These are phyloP conservation scores for Zygnema cylindricum DNA, from an alignment of 139 green algal genomes.

Conservation along the genomic window DNA sequence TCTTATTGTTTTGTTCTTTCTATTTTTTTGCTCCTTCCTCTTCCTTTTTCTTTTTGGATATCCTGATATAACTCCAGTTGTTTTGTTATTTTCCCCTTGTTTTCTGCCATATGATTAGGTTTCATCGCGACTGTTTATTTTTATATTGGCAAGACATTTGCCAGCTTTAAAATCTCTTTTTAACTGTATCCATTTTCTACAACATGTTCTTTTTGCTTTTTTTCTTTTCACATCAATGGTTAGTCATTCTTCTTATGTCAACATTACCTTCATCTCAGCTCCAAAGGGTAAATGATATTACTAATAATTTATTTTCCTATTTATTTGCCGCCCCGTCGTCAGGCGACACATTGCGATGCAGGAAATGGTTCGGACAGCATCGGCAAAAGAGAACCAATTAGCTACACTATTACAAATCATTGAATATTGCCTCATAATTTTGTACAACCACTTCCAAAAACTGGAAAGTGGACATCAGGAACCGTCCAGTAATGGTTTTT, in stretches of 20 bases:
- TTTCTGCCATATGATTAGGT: too few relatives aligned
- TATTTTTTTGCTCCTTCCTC: constrained; percentile 10
- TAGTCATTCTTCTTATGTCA: too few relatives aligned
- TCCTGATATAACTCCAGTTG: background rate
- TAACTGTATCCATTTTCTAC: too few relatives aligned
- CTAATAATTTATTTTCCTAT: too few relatives aligned
- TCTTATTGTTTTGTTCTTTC: constrained; percentile 10
- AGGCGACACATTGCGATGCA: constrained; percentile 35
- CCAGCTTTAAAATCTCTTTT: background rate
- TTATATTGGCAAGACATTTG: background rate
- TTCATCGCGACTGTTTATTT: too few relatives aligned
- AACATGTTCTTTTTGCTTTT: too few relatives aligned
- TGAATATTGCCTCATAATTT: constrained; percentile 40
- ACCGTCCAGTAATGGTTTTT: background rate
- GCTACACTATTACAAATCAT: constrained; percentile 33
- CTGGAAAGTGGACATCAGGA: constrained; percentile 52
- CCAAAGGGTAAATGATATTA: too few relatives aligned
- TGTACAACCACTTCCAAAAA: constrained; percentile 45
- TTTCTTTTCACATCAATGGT: too few relatives aligned
- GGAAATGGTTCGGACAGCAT: constrained; percentile 11
- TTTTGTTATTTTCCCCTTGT: too few relatives aligned
- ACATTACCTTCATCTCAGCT: too few relatives aligned
- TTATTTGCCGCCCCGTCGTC: too few relatives aligned
- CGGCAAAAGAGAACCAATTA: constrained; percentile 26
- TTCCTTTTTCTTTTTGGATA: constrained; percentile 15